Base-by-base conservation (phyloP, 805 yeast genomes). In the Saccharomycopsis selenospora region DNA sequence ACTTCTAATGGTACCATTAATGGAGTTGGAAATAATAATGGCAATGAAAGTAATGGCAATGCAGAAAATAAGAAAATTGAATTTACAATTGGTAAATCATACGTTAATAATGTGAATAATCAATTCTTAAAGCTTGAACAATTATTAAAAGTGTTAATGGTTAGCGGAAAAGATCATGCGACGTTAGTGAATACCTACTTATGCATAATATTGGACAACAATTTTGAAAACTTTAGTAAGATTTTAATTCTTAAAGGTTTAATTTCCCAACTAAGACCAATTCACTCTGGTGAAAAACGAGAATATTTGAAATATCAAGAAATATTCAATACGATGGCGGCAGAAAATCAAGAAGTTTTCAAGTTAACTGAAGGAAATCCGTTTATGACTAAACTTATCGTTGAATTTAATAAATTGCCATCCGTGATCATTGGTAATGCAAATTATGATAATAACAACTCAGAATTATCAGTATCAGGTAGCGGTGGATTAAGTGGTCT, bases 61-160 rank as follows among this genome's bases (percentile, higher is more conserved):
- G 51, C 56, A 18, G 61, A 65, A 14, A 64, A 38, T 14, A 22
- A 47, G 24, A 43, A 29, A 47, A 42, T 20, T 41, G n/a, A 49
- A 40, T 25, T 47, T 54, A 43, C 27, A 42, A 46, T 59, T 2
- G 56, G 67, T 8, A 30, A 58, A 17, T 63, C 66, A 13, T 73
- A 65, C 49, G 51, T 61, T 14, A 72, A 73, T 47, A 72, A 68
- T 53, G 77, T 79, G 24, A 69, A 67, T 48, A 61, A 66, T 56
- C 59, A 68, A 26, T 62, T 65, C 18, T 57, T 60, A n/a, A 64
- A 67, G 22, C 61, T 85, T 2, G 91, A 85, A 57, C 69, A 76
- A 1, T 63, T 88, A n/a, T 67, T 88, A 50, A 84, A 85, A 59
- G 75, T 87, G 3, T 62, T 88, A 27, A 67, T 82, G 61, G 76